Evolutionary conservation across 345 rosid genomes (phyloP), one percentile per base, ranked within the genome.

Genomic region (Arabis alpina): DNA sequence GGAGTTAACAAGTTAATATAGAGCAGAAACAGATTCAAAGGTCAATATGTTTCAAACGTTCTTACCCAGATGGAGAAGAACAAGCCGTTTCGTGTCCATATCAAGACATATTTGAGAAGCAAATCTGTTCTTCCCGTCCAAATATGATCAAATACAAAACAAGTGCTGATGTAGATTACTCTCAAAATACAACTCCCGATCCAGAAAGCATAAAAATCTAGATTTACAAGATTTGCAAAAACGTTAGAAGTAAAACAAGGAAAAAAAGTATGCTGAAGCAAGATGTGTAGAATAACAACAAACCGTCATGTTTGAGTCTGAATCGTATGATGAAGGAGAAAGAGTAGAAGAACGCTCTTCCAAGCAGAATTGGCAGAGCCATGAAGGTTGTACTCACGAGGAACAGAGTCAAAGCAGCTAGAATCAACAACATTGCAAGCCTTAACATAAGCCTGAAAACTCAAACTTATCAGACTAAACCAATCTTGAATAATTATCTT

Each of bases 1-100:
- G 2, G 62, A 42, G 2, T 53, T 54, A 19, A 51, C 62, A 61
- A 69, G 64, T 57, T 36, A 34, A 6, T 34, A 34, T 19, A 19
- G 37, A 34, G 37, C 37, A 68, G 5, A 36, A 16, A 15, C 1
- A 3, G 50, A 34, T n/a, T 13, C 5, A 36, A 49, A 41, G 47
- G 54, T 19, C 23, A 19, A 19, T 19, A 19, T 19, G 23, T 34
- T 34, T 47, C 48, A 54, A 25, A 66, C 10, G 13, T 60, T 34
- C 59, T 53, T 62, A 71, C 76, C 68, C 76, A 71, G 30, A 71
- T 63, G 41, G 41, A 44, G 76, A 41, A 16, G 6, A 71, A 4
- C 34, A 73, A 28, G 14, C 30, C 58, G 47, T 25, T 57, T 42
- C 61, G 24, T 5, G 6, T 48, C 15, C 51, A 6, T 50, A 37